Evolutionary conservation across 2,329 filamentous ascomycete genomes (phyloP), one percentile per base, ranked within the genome.

Genomic region (Cadophora malorum): DNA sequence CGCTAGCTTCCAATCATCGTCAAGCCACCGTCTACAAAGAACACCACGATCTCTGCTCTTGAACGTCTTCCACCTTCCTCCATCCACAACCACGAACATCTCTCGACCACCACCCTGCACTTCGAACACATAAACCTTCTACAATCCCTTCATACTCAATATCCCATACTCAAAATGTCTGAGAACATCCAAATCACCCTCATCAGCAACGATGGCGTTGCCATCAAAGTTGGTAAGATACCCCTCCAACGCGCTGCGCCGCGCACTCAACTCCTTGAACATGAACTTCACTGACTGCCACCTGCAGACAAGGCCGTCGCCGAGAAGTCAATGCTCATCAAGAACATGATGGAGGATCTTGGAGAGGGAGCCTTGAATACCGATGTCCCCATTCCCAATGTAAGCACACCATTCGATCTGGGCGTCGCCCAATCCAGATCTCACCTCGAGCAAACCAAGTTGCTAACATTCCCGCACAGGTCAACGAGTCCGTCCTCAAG

Each of bases 281-380:
- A 14, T 41, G 53, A 35, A 28, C 61, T 28, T 61, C 31, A 49
- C 67, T 74, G 59, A 75, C 72, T 56, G 28, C n/a, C n/a, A 5
- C 21, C 23, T 31, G 61, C 70, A 92, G 94, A 97, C 72, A 92
- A 93, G 72, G 84, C 88, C 47, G 92, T 98, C 69, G 93, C 92
- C 52, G 93, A 97, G 84, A 92, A 95, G 73, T 97, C 93, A 3
- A 89, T 97, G 77, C 86, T 99, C 64, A 96, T 99, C 85, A 97
- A 97, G 89, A 97, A 98, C 85, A 91, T 99, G 91, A 87, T 99
- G 56, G 94, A 97, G 78, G 96, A 99, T 83, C 83, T 98, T 59
- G 94, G 93, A 73, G 90, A 91, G 75, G 66, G 78, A 73, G 80
- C 86, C 74, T 78, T 79, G 25, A 80, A 86, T 41, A 82, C 78